These are phyloP conservation scores for Ceriops zippeliana DNA, from an alignment of 345 rosid genomes.

Conservation along the genomic window DNA sequence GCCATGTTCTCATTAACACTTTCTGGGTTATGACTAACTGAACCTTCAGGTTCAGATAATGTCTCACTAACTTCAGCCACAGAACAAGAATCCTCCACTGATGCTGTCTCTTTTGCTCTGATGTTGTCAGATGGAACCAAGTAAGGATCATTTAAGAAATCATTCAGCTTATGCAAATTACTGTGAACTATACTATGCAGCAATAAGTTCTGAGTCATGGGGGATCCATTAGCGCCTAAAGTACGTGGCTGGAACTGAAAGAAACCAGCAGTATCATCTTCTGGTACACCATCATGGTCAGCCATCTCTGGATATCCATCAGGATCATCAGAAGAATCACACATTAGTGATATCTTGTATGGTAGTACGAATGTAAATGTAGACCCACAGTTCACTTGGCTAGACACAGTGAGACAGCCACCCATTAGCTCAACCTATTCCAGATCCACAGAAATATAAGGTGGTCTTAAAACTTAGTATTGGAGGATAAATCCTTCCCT, in stretches of 20 bases:
- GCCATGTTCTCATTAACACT: constrained; percentile 24
- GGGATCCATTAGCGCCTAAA: constrained; percentile 54
- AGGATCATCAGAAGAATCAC: constrained; percentile 65
- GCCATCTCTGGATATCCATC: constrained; percentile 74
- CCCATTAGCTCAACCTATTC: constrained; percentile 94
- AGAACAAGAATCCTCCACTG: constrained; percentile 55
- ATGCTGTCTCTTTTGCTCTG: constrained; percentile 37
- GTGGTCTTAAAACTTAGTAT: not conserved
- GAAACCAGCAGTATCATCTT: constrained; percentile 64
- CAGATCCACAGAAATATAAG: constrained; percentile 21
- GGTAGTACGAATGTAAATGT: constrained; percentile 86
- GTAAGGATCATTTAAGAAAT: constrained; percentile 32
- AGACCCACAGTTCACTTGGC: constrained; percentile 75
- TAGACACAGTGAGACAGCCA: constrained; percentile 81
- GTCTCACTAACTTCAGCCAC: constrained; percentile 39
- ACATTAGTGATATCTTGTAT: constrained; percentile 55
- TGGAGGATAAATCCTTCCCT: not conserved
- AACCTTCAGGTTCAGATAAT: constrained; percentile 48
- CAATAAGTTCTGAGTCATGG: constrained; percentile 37
- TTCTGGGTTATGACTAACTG: constrained; percentile 37
- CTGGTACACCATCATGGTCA: constrained; percentile 50
- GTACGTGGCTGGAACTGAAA: constrained; percentile 77
- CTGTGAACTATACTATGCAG: constrained; percentile 32
- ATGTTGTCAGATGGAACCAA: constrained; percentile 38
- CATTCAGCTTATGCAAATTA: constrained; percentile 37